Base-by-base conservation (phyloP, 2,329 filamentous ascomycete species). In the Paecilomyces variotii region DNA sequence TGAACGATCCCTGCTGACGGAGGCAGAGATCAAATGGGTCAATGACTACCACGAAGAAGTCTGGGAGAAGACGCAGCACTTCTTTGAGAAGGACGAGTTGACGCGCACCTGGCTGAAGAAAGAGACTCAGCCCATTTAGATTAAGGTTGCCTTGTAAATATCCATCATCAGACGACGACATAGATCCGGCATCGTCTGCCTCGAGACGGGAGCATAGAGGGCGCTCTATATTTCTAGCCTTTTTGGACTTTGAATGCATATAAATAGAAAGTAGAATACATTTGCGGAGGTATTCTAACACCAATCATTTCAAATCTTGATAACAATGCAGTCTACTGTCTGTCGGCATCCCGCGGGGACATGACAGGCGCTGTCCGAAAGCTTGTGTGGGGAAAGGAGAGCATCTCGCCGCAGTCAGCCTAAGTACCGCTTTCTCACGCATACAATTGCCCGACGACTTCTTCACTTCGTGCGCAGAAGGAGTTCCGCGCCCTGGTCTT, bases 1-100 rank as follows among this genome's bases (percentile, higher is more conserved):
- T 63, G 89, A 97, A 67, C 78, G 82, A 57, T 80, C 72, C 56
- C 78, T 96, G 34, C 76, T 99, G 64, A 91, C 86, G 0, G 78
- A 80, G 3, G 80, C 78, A 11, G 94, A 99, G 78, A 89, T 87
- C 77, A 76, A 83, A 61, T 99, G 93, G 90, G 77, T 99, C 64
- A 96, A 97, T 68, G 81, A 85, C 50, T 96, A 96, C 72, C 89
- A 96, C 71, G 77, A 81, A 34, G 87, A 94, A 72, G 87, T 99
- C 14, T 83, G 86, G 72, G 84, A 88, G 60, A 96, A 94, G 80
- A 96, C 91, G 3, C 85, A 85, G 70, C 79, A 78, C 19, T 91
- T 84, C 74, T 93, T 99, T 67, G 79, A 87, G 63, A 79, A 84
- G 2, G 91, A 95, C 70, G 77, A 85, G 54, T 71, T 88, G 65